Evolutionary conservation across 2,329 filamentous ascomycete species (phyloP).

Genomic region (Pseudocercospora fuligena): DNA sequence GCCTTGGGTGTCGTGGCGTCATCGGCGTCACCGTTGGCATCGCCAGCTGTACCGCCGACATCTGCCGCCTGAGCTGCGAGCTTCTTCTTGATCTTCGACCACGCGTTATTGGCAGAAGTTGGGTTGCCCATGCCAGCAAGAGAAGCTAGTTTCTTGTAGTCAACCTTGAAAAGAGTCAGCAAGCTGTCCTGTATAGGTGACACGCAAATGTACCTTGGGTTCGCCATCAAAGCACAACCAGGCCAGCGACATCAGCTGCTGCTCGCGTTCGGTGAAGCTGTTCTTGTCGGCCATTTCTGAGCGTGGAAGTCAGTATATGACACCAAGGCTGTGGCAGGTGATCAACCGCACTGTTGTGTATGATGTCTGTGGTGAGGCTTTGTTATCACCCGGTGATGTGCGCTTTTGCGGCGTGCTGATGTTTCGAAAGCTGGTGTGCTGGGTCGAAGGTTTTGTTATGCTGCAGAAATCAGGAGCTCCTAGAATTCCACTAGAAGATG

Average conservation of each 20-base stretch:
- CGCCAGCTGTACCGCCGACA: conserved; percentile 6
- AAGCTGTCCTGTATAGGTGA: conserved; percentile 22
- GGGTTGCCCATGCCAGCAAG: too few species aligned
- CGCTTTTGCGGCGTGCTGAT: too few species aligned
- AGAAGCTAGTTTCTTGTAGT: conserved; percentile 32
- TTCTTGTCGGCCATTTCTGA: conserved; percentile 18
- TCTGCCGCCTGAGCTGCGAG: conserved; percentile 28
- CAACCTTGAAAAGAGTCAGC: conserved; percentile 21
- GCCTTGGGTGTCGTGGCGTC: conserved; percentile 20
- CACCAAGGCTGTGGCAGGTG: neutral
- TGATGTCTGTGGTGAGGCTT: too few species aligned
- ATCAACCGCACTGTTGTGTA: neutral
- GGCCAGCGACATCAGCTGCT: conserved; percentile 32
- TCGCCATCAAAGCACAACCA: conserved; percentile 37
- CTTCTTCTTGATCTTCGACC: conserved; percentile 42
- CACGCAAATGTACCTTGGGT: conserved; percentile 46
- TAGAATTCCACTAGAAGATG: too few species aligned
- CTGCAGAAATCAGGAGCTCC: too few species aligned
- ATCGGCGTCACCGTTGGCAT: conserved; percentile 7
- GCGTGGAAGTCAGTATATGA: neutral
- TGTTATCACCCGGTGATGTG: too few species aligned
- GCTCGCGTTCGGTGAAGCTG: conserved; percentile 34
- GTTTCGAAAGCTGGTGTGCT: too few species aligned
- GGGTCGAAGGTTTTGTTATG: too few species aligned
- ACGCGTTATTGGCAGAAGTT: conserved; percentile 38